Percentiles rank a stretch among this genome's conserved stretches.
Evolutionary conservation across 75 land plant species (phyloP).

Genomic region (Isoetes taiwanensis): DNA sequence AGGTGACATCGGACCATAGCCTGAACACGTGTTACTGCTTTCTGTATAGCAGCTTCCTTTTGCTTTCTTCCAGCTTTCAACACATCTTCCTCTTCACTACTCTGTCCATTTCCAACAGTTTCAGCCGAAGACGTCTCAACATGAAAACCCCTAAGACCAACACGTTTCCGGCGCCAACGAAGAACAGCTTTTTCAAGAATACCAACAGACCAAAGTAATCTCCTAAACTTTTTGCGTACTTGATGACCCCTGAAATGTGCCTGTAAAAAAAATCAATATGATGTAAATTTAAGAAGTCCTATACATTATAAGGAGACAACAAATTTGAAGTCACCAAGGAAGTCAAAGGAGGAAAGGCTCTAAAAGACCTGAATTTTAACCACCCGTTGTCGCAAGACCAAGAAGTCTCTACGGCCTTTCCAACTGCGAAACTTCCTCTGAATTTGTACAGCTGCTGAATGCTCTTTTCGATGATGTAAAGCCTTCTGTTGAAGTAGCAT

Average conservation of each 20-base stretch:
- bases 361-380: conserved; percentile 64
- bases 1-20: conserved; percentile 51
- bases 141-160: conserved; percentile 67
- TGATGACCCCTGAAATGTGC: conserved; percentile 89
- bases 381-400: conserved; percentile 50
- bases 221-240: conserved; percentile 62
- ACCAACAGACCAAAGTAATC: conserved; percentile 75
- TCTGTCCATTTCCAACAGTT: conserved; percentile 5
- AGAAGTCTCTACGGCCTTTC: conserved; percentile 71
- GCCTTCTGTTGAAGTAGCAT: conserved; percentile 27
- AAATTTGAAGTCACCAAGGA: background rate
- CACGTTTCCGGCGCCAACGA: conserved; percentile 80
- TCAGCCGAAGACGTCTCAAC: no score
- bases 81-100: conserved; percentile 41
- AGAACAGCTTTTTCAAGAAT: conserved; percentile 75
- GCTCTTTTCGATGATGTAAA: conserved; percentile 38
- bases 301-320: background rate
- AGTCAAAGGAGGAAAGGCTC: background rate
- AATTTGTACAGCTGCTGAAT: conserved; percentile 66
- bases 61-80: conserved; percentile 36
- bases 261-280: no score
- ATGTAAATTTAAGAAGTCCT: no score
- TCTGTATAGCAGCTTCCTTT: conserved; percentile 54
- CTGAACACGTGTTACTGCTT: conserved; percentile 56
- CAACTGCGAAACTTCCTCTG: conserved; percentile 86